Percentiles rank a stretch among this genome's conserved stretches.
phyloP scores from a whole-genome alignment of 805 yeast genomes.

The Candida koratica region DNA sequence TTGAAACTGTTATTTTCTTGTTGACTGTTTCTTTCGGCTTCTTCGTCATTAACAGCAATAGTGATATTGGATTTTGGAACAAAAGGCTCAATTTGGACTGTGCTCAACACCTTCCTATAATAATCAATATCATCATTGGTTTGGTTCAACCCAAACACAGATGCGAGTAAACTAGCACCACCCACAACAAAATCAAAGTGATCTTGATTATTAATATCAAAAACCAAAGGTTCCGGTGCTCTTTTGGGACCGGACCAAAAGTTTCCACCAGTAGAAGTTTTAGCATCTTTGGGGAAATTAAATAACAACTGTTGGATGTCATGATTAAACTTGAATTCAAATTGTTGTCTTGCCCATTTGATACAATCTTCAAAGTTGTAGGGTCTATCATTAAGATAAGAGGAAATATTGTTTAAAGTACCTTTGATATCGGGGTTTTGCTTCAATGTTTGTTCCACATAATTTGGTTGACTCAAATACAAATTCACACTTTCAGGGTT shows the following conservation, averaged over 20 bases:
- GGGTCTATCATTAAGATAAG: constrained; percentile 77
- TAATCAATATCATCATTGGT: constrained; percentile 49
- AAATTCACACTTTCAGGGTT: constrained; percentile 91
- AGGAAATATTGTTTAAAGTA: constrained; percentile 73
- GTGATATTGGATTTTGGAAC: constrained; percentile 69
- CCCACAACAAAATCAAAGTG: constrained; percentile 82
- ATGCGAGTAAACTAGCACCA: constrained; percentile 90
- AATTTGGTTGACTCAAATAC: constrained; percentile 87
- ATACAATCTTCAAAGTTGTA: constrained; percentile 89
- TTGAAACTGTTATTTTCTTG: constrained; percentile 41
- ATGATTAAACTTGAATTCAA: constrained; percentile 77
- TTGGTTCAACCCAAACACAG: constrained; percentile 83
- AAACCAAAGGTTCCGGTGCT: constrained; percentile 82
- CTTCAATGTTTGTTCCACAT: constrained; percentile 85
- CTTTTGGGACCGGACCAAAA: constrained; percentile 99
- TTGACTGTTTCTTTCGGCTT: constrained; percentile 77
- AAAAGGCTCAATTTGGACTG: constrained; percentile 50
- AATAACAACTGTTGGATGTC: constrained; percentile 87
- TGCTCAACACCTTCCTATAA: constrained; percentile 53
- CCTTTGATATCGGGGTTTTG: constrained; percentile 91
- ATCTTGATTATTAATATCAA: constrained; percentile 70
- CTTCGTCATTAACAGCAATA: constrained; percentile 82
- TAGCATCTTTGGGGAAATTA: constrained; percentile 94
- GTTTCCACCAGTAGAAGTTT: constrained; percentile 83
- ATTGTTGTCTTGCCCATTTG: constrained; percentile 89